Conservation (phyloP, 495 filamentous ascomycete species). For the Lasiosphaeria miniovina region DNA sequence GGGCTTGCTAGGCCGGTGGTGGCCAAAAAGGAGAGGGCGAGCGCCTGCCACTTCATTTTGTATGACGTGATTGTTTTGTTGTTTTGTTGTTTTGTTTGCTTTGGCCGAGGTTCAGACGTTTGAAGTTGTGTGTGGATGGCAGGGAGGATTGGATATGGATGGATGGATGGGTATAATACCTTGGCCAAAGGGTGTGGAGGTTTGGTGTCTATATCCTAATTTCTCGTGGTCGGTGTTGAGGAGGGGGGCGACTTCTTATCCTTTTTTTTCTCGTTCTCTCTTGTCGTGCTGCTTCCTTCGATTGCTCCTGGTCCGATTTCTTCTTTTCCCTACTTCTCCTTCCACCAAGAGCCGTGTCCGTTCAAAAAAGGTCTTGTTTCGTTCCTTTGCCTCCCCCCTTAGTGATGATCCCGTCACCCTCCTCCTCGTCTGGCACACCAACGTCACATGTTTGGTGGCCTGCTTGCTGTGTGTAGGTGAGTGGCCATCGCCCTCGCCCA, state of each 20-base stretch:
- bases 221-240: not conserved
- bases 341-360: not conserved
- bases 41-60: conserved; percentile 12
- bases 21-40: conserved; percentile 8
- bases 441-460: not conserved
- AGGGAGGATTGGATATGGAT: not conserved
- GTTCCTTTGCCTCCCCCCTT: not conserved
- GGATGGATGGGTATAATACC: not conserved
- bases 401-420: not conserved
- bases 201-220: no score
- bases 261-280: not conserved
- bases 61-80: not conserved
- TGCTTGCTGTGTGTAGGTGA: not conserved
- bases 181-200: no score
- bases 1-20: conserved; percentile 8
- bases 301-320: not conserved
- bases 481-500: not conserved
- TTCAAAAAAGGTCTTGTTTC: not conserved
- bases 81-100: not conserved
- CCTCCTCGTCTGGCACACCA: not conserved
- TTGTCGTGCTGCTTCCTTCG: not conserved
- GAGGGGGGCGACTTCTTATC: conserved; percentile 3
- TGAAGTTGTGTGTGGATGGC: not conserved
- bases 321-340: not conserved
- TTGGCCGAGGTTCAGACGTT: not conserved